These are phyloP conservation scores for Ulmus americana DNA, from an alignment of 331 rosid species.

Conservation along the genomic window DNA sequence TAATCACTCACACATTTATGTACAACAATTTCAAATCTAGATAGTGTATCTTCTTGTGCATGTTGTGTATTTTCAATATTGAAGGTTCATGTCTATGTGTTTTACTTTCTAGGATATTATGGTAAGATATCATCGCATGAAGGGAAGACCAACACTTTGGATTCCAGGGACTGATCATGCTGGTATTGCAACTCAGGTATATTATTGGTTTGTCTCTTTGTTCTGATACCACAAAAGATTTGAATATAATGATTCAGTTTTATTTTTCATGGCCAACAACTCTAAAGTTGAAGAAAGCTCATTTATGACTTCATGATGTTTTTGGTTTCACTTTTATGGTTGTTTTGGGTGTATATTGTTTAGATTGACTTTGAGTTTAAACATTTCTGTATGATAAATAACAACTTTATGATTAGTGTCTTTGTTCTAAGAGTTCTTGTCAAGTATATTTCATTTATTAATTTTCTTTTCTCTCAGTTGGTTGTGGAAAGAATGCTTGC, in stretches of 20 bases:
- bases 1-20: too few relatives aligned
- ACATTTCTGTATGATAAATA: neutral
- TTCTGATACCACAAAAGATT: neutral
- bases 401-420: neutral
- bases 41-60: too few relatives aligned
- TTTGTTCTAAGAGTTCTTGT: slow-evolving; percentile 1
- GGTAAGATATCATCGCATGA: slow-evolving; percentile 94
- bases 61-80: neutral
- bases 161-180: slow-evolving; percentile 99
- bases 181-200: slow-evolving; percentile 97
- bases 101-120: slow-evolving; percentile 69
- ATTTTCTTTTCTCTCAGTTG: slow-evolving; percentile 50
- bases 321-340: neutral
- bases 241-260: too few relatives aligned
- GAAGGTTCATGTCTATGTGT: slow-evolving; percentile 7
- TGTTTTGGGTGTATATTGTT: neutral
- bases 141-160: slow-evolving; percentile 96
- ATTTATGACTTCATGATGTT: too few relatives aligned
- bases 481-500: slow-evolving; percentile 97
- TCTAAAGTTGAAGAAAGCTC: too few relatives aligned
- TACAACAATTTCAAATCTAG: too few relatives aligned
- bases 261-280: too few relatives aligned
- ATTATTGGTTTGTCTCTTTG: slow-evolving; percentile 21
- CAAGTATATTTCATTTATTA: slow-evolving; percentile 20
- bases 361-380: neutral